These are phyloP conservation scores for Cyclostephanos invisitatus DNA, from an alignment of 108 stramenopile species.

Conservation along the genomic window DNA sequence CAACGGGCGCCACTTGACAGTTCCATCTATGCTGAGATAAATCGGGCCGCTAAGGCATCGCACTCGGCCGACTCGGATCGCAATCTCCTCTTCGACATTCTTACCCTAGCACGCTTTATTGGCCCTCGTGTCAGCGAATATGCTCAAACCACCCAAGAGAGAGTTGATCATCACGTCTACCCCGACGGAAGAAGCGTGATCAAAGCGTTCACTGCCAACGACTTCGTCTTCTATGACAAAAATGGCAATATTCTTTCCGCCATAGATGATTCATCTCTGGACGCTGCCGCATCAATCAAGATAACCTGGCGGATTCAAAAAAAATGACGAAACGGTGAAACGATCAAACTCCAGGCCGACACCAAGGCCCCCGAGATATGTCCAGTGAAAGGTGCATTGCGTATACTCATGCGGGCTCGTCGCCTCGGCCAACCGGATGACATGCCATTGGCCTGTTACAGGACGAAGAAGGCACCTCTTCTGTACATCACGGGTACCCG, in stretches of 20 bases:
- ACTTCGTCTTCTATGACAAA: neutral
- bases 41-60: too few species aligned
- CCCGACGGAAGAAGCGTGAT: slow-evolving; percentile 13
- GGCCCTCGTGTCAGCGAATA: too few species aligned
- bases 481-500: slow-evolving; percentile 3
- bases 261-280: neutral
- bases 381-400: neutral
- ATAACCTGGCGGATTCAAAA: slow-evolving; percentile 16
- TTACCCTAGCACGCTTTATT: too few species aligned
- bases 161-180: too few species aligned
- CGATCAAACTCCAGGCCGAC: neutral
- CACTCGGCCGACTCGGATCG: too few species aligned
- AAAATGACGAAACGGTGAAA: slow-evolving; percentile 10
- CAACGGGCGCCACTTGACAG: too few species aligned
- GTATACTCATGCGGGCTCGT: too few species aligned
- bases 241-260: too few species aligned
- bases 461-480: neutral
- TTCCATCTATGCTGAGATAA: too few species aligned
- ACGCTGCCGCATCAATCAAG: neutral
- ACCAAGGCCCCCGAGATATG: neutral
- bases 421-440: neutral
- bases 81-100: too few species aligned
- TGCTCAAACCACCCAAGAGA: too few species aligned
- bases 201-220: slow-evolving; percentile 2
- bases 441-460: slow-evolving; percentile 2